Evolutionary conservation across 2,329 filamentous ascomycete genomes (phyloP).

Genomic region (Davidsoniella eucalypti): DNA sequence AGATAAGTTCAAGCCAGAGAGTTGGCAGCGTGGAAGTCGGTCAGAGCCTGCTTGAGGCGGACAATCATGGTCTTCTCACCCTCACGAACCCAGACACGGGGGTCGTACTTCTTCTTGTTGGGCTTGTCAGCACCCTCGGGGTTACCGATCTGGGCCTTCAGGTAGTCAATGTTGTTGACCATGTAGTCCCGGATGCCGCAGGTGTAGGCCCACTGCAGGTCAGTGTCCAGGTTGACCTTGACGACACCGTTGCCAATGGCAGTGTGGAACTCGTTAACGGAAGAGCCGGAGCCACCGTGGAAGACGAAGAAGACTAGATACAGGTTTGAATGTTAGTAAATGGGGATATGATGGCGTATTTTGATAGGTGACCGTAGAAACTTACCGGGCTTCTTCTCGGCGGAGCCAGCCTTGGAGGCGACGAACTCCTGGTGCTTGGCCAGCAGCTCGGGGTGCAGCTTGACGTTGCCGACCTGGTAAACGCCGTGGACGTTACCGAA

Average conservation of each 20-base stretch:
- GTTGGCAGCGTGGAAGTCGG: conserved; percentile 68
- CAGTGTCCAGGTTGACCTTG: conserved; percentile 99
- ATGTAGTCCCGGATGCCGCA: conserved; percentile 89
- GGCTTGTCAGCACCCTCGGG: conserved; percentile 93
- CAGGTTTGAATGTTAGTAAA: too few relatives aligned
- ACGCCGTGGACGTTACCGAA: conserved; percentile 98
- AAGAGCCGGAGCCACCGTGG: conserved; percentile 90
- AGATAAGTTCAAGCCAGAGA: conserved; percentile 5
- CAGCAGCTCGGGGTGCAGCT: conserved; percentile 88
- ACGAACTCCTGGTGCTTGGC: conserved; percentile 92
- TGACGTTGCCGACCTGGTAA: conserved; percentile 96
- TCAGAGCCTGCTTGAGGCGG: conserved; percentile 64
- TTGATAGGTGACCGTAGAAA: not conserved
- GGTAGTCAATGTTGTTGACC: conserved; percentile 86
- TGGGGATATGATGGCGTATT: not conserved
- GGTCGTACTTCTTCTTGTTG: conserved; percentile 82
- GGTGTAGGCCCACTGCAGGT: conserved; percentile 91
- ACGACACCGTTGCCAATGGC: conserved; percentile 89
- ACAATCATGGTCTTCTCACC: conserved; percentile 92
- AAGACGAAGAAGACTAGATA: conserved; percentile 75
- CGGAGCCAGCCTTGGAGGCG: conserved; percentile 54
- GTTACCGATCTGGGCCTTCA: conserved; percentile 77
- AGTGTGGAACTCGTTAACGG: conserved; percentile 76
- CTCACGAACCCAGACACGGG: conserved; percentile 87
- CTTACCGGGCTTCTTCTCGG: conserved; percentile 58